A percentile compares a stretch with the other conserved stretches of the same genome.
Conservation (phyloP, 306 rosid genomes). For the Quercus parvula region DNA sequence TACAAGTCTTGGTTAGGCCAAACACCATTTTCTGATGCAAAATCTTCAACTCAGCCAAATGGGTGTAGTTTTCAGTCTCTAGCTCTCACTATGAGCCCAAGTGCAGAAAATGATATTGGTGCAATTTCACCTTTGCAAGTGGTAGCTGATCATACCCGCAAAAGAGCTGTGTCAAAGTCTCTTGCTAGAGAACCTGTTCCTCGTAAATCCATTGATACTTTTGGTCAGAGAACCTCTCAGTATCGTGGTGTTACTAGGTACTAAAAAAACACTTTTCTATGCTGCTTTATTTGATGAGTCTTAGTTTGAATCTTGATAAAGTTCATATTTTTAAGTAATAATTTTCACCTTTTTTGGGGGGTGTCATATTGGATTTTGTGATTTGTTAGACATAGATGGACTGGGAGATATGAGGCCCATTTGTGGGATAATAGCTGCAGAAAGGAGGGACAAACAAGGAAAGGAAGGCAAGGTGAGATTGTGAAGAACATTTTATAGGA, state of each 20-base stretch:
- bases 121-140: conserved; percentile 40
- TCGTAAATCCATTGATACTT: conserved; percentile 88
- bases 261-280: not conserved
- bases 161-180: conserved; percentile 55
- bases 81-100: conserved; percentile 68
- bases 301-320: not conserved
- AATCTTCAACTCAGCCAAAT: conserved; percentile 39
- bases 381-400: conserved; percentile 87
- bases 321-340: not conserved
- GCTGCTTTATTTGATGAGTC: not conserved
- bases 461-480: conserved; percentile 93
- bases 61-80: conserved; percentile 58
- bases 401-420: conserved; percentile 99
- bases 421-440: conserved; percentile 99
- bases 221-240: conserved; percentile 98
- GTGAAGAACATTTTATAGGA: not conserved
- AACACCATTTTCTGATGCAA: conserved; percentile 39
- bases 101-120: conserved; percentile 41
- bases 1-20: conserved; percentile 83
- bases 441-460: conserved; percentile 98
- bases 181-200: conserved; percentile 66
- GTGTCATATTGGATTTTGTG: conserved; percentile 6
- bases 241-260: conserved; percentile 97
- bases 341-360: not conserved
- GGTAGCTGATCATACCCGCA: conserved; percentile 47